Conservation (phyloP, 202 grass and related monocot species). For the Setaria viridis region DNA sequence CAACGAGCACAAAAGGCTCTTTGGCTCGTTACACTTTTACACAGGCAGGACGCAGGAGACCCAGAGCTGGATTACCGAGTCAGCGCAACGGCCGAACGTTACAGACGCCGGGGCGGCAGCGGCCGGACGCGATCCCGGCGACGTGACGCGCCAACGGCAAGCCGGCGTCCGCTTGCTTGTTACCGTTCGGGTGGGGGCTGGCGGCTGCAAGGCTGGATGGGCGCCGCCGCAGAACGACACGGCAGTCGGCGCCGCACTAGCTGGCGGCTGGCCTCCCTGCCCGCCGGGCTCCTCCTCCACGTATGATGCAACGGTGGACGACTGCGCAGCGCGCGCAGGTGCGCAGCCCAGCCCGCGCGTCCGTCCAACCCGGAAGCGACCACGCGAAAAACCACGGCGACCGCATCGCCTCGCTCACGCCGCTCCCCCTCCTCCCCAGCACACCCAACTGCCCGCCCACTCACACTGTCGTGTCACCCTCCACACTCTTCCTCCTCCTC, state of each 20-base stretch:
- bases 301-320: not conserved
- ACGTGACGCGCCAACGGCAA: slow-evolving; percentile 23
- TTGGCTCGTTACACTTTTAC: not conserved
- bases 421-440: not conserved
- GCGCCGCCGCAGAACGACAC: not conserved
- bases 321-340: too few relatives aligned
- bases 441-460: not conserved
- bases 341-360: not conserved
- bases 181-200: slow-evolving; percentile 1
- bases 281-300: not conserved
- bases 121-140: not conserved
- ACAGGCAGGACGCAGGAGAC: not conserved
- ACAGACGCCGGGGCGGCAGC: not conserved
- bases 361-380: slow-evolving; percentile 12
- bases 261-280: not conserved
- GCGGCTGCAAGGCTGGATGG: not conserved
- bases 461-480: not conserved
- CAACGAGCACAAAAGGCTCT: not conserved
- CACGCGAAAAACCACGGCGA: not conserved
- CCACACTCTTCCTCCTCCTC: slow-evolving; percentile 22
- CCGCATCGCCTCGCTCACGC: not conserved
- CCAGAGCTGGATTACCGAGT: not conserved
- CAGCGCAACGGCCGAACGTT: not conserved
- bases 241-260: slow-evolving; percentile 6
- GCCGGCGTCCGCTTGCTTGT: not conserved